Percentiles rank a stretch among this genome's conserved stretches.
Evolutionary conservation across 495 filamentous ascomycete species (phyloP).

Genomic region (Lasiosphaeria hispida): DNA sequence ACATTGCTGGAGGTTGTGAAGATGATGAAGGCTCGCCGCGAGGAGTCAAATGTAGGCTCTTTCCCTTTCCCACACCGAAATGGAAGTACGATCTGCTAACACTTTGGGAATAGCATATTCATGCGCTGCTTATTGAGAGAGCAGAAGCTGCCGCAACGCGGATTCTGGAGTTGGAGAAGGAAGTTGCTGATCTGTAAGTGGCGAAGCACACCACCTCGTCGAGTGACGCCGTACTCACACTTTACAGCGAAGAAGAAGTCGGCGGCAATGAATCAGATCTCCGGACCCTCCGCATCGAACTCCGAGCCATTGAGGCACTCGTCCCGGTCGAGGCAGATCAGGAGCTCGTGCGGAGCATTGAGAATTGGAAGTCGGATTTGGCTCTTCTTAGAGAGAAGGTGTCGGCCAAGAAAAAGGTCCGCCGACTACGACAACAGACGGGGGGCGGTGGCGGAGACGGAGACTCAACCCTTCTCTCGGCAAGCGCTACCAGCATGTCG

Average conservation of each 20-base stretch:
- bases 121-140: conserved; percentile 48
- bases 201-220: background rate
- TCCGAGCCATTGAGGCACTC: conserved; percentile 54
- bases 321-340: conserved; percentile 28
- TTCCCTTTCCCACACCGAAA: background rate
- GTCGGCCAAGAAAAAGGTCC: conserved; percentile 20
- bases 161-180: conserved; percentile 50
- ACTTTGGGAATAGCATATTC: conserved; percentile 44
- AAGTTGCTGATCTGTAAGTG: conserved; percentile 47
- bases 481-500: background rate
- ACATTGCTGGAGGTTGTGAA: conserved; percentile 36
- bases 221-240: background rate
- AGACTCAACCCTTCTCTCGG: background rate
- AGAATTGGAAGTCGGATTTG: conserved; percentile 48
- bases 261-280: conserved; percentile 38
- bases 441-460: background rate
- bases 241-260: conserved; percentile 30
- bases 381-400: conserved; percentile 29
- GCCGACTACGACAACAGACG: background rate
- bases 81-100: background rate
- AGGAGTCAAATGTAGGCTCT: conserved; percentile 49
- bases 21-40: conserved; percentile 42
- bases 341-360: conserved; percentile 29
- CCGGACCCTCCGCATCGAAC: conserved; percentile 50
- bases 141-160: conserved; percentile 51